Percentiles rank a stretch among this genome's conserved stretches.
phyloP scores from a whole-genome alignment of 176 grass and related monocot genomes.

The Oropetium thomaeum region DNA sequence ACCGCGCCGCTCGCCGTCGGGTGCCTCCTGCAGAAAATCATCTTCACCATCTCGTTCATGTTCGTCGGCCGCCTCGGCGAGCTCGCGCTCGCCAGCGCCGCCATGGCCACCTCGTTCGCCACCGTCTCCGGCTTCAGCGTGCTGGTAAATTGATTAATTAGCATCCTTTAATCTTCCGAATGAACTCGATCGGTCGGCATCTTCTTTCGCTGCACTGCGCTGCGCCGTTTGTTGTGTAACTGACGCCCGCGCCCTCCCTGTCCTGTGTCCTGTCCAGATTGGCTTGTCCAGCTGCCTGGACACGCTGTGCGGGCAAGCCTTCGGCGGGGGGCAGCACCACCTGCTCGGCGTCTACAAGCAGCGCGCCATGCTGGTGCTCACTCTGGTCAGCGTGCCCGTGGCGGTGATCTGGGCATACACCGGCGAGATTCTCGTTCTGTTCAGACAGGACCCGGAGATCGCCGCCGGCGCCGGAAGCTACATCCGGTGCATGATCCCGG shows the following conservation, averaged over 20 bases:
- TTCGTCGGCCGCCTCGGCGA: slow-evolving; percentile 17
- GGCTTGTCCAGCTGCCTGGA: background rate
- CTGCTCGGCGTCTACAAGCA: slow-evolving; percentile 51
- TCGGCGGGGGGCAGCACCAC: slow-evolving; percentile 33
- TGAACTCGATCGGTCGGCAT: too few species aligned
- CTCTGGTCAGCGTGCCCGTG: slow-evolving; percentile 29
- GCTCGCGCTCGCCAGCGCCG: slow-evolving; percentile 13
- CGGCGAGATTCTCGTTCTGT: slow-evolving; percentile 25
- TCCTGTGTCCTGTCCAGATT: background rate
- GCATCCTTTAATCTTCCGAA: background rate
- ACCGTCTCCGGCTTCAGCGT: background rate
- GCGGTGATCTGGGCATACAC: slow-evolving; percentile 29
- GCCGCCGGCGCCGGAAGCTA: slow-evolving; percentile 36
- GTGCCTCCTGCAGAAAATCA: slow-evolving; percentile 5
- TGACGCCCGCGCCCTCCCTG: too few species aligned
- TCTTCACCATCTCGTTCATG: slow-evolving; percentile 13
- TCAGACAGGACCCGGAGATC: slow-evolving; percentile 44
- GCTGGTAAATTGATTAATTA: background rate
- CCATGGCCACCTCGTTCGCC: slow-evolving; percentile 22
- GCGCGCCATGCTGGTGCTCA: slow-evolving; percentile 38
- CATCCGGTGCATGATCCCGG: slow-evolving; percentile 40
- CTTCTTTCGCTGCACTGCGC: too few species aligned
- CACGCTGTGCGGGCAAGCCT: slow-evolving; percentile 48
- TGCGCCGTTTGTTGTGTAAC: too few species aligned
- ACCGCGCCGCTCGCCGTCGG: background rate